Evolutionary conservation across 2,329 filamentous ascomycete species (phyloP), one percentile per base, ranked within the genome.

Genomic region (Penicillium sp.): DNA sequence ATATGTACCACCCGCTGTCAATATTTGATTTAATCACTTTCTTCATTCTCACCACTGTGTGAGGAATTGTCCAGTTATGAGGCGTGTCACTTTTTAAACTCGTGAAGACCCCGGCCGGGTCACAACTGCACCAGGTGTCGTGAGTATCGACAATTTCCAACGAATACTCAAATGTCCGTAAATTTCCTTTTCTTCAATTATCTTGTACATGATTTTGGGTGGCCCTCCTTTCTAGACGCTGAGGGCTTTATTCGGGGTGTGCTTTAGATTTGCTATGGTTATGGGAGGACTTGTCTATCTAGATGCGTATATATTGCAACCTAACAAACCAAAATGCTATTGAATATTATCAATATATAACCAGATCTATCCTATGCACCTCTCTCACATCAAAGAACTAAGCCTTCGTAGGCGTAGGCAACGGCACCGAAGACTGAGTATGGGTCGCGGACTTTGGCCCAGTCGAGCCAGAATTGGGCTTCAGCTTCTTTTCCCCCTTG

Each of bases 391-490:
- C 2, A 16, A 12, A 5, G 17, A 28, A n/a, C 17, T 17, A 36
- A 28, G 25, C 41, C 40, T 55, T 55, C 0, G 53, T 55, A 10
- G 53, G 40, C 9, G 63, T 63, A 5, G 73, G 69, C 59, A 76
- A 57, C 7, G 73, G 62, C 40, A 75, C 70, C 50, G 63, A 75
- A 6, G 68, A 61, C 61, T 81, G 73, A 5, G 78, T 76, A 62
- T 80, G 80, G 4, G 75, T 80, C 37, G 78, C 77, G 46, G 60
- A 67, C 14, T 64, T 53, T 4, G 72, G 65, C 0, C 80, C 80
- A 12, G 67, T 62, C 0, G 78, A 79, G 9, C 66, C 61, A 56
- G 77, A 79, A 10, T 67, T 62, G 4, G 60, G 56, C 38, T 63
- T 66, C 48, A 76, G 60, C 55, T 69, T 65, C 28, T 60, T 59